Conservation (phyloP, 495 filamentous ascomycete species). For the Penicillium subrubescens region DNA sequence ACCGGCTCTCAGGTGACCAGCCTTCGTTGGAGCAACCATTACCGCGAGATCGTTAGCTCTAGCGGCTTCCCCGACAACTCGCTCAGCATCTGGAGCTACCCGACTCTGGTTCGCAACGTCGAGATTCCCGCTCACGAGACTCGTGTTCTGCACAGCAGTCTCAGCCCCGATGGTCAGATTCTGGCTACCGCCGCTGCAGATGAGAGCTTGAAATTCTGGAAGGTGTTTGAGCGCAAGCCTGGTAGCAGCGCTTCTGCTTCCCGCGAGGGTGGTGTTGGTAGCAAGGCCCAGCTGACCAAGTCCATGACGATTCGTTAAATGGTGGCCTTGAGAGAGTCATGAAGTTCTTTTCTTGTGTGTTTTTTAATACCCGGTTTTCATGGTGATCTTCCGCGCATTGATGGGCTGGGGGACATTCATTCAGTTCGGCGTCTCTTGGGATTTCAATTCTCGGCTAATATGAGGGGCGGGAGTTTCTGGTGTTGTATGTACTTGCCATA, state of each 20-base stretch:
- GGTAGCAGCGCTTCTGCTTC: conserved; percentile 61
- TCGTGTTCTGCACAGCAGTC: conserved; percentile 87
- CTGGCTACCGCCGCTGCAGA: conserved; percentile 94
- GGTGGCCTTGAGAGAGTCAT: conserved; percentile 14
- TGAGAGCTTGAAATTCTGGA: conserved; percentile 99
- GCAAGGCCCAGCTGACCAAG: conserved; percentile 79
- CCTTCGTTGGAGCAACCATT: conserved; percentile 91
- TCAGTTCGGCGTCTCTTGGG: conserved; percentile 17
- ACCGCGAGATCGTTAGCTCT: conserved; percentile 96
- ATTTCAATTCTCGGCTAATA: conserved; percentile 14
- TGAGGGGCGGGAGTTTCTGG: conserved; percentile 15
- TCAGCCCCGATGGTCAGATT: conserved; percentile 97
- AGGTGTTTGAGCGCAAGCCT: conserved; percentile 97
- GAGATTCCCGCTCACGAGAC: conserved; percentile 99
- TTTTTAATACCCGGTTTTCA: conserved; percentile 23
- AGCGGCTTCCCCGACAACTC: conserved; percentile 99
- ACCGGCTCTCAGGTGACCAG: conserved; percentile 96
- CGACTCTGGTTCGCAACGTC: conserved; percentile 90
- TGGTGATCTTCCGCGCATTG: conserved; percentile 28
- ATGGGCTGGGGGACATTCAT: conserved; percentile 26
- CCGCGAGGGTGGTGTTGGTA: conserved; percentile 57
- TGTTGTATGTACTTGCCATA: conserved; percentile 17
- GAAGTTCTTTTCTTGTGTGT: conserved; percentile 23
- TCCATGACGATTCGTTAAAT: conserved; percentile 94
- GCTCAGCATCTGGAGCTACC: conserved; percentile 98